phyloP scores from a whole-genome alignment of 2,329 filamentous ascomycete genomes.

The Ambrosiella beaveri region DNA sequence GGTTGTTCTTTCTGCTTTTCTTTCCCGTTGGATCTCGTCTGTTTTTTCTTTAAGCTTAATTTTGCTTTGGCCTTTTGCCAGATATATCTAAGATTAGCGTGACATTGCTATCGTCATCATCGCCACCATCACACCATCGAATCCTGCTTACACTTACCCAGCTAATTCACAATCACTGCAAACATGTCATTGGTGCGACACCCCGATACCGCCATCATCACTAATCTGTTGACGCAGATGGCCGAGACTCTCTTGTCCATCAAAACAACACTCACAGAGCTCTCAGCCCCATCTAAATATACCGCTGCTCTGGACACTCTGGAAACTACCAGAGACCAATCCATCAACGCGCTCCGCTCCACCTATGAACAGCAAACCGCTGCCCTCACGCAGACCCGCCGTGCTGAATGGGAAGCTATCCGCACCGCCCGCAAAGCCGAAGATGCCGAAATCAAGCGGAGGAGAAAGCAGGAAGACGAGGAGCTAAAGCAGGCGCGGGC shows the following conservation, averaged over 20 bases:
- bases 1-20: not conserved
- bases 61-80: not conserved
- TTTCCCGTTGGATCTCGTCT: not conserved
- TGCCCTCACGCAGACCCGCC: not conserved
- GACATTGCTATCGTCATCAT: not conserved
- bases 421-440: not conserved
- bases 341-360: constrained; percentile 11
- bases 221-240: constrained; percentile 26
- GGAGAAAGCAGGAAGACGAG: constrained; percentile 16
- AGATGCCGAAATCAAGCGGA: not conserved
- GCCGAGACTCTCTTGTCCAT: constrained; percentile 26
- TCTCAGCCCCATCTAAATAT: constrained; percentile 20
- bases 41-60: not conserved
- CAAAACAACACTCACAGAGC: constrained; percentile 21
- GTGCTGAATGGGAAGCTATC: not conserved
- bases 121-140: not conserved
- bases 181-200: not conserved
- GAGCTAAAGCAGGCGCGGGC: constrained; percentile 18
- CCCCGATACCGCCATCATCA: constrained; percentile 19
- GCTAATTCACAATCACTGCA: not conserved
- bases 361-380: not conserved
- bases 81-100: not conserved
- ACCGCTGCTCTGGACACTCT: not conserved
- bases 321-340: not conserved
- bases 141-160: not conserved